Evolutionary conservation across 441 rosid genomes (phyloP).

Genomic region (Gossypium aridum): DNA sequence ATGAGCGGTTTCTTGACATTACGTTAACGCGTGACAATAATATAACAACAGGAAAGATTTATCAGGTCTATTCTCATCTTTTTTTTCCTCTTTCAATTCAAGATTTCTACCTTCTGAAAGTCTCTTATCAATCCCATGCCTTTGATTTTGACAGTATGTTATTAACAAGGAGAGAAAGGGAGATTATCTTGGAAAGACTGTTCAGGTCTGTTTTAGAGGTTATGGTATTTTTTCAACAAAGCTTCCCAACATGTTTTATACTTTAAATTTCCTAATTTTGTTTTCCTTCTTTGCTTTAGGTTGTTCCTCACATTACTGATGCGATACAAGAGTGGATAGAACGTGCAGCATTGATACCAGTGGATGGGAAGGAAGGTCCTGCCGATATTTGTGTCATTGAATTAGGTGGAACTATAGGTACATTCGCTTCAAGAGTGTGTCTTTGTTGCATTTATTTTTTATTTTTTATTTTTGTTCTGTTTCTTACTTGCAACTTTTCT

Average conservation of each 20-base stretch:
- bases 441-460: neutral
- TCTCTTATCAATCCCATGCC: neutral
- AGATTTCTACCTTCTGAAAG: neutral
- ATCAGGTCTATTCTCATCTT: slow-evolving; percentile 41
- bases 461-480: neutral
- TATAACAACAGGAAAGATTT: slow-evolving; percentile 90
- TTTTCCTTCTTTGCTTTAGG: slow-evolving; percentile 33
- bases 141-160: slow-evolving; percentile 46
- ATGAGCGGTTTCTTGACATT: slow-evolving; percentile 80
- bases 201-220: slow-evolving; percentile 48
- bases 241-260: neutral
- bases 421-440: neutral
- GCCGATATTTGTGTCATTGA: slow-evolving; percentile 89
- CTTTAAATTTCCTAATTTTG: slow-evolving; percentile 4
- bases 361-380: slow-evolving; percentile 62
- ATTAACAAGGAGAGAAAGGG: slow-evolving; percentile 91
- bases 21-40: slow-evolving; percentile 82
- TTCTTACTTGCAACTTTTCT: neutral
- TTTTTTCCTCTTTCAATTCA: neutral
- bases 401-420: slow-evolving; percentile 91
- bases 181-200: slow-evolving; percentile 92
- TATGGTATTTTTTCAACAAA: neutral
- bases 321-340: slow-evolving; percentile 90
- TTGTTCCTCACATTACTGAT: slow-evolving; percentile 87
- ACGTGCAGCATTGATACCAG: slow-evolving; percentile 62